Evolutionary conservation across 345 rosid genomes (phyloP), one percentile per base, ranked within the genome.

Genomic region (Syzygium oleosum): DNA sequence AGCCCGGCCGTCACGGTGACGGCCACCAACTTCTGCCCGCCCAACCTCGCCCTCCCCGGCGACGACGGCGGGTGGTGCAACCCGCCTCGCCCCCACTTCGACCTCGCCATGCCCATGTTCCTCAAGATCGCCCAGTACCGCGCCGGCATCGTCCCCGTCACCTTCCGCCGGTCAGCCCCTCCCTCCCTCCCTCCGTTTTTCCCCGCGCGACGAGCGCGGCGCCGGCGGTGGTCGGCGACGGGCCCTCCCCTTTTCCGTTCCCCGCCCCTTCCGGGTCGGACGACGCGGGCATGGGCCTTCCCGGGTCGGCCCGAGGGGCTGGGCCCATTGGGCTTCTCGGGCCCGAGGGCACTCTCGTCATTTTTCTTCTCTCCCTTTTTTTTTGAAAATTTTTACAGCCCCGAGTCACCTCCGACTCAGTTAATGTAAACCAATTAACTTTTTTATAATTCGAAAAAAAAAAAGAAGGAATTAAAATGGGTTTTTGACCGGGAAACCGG

Each of bases 1-100:
- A 94, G 52, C 88, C 98, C 99, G 1, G 93, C 99, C 68, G 96
- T 98, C 87, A 85, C 94, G 25, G 87, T 98, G 63, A 98, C 99
- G 6, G 98, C 98, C 3, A 98, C 99, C 23, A 98, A 98, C 92
- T 98, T 96, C 87, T 96, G 99, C 91, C 99, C 99, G 19, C 99
- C 99, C 1, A 98, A 98, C 91, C 96, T 90, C 27, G 99, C 99
- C 12, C 97, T 85, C 58, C 88, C 98, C 2, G 94, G 93, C 51
- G 99, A 98, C 84, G 77, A 96, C 86, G 99, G 99, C 84, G 99
- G 99, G n/a, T 98, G 99, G 99, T 96, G 99, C 85, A 98, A 98
- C 94, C 99, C 99, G 55, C 99, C 99, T 51, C 97, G 98, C 63
- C 90, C 97, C n/a, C 99, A 98, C 89, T 98, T 98, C 86, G 99